Conservation (phyloP, 345 rosid genomes). For the Combretum micranthum region DNA sequence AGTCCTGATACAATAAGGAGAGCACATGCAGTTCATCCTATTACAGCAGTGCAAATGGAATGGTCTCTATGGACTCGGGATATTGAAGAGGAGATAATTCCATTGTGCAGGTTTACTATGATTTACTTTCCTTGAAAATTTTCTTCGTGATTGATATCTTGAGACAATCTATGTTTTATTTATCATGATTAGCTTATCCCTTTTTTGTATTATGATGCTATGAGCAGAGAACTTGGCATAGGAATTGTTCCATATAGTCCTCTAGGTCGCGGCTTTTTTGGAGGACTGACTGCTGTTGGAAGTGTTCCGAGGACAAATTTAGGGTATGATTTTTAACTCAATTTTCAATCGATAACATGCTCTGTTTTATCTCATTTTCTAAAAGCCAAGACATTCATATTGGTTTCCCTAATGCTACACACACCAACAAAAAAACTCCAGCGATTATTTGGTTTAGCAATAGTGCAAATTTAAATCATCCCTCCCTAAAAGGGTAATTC, state of each 20-base stretch:
- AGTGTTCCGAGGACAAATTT: not conserved
- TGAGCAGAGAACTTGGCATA: constrained; percentile 17
- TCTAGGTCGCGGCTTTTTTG: constrained; percentile 15
- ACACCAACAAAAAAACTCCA: too few species aligned
- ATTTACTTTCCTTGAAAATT: not conserved
- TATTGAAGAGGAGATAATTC: constrained; percentile 38
- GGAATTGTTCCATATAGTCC: constrained; percentile 15
- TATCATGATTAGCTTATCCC: too few species aligned
- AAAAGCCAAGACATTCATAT: too few species aligned
- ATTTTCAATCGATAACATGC: too few species aligned
- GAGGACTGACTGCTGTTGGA: constrained; percentile 4
- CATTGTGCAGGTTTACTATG: constrained; percentile 33
- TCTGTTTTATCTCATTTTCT: too few species aligned
- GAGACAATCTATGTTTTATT: not conserved
- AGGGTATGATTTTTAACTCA: not conserved
- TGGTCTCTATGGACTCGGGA: constrained; percentile 39
- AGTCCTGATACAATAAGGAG: constrained; percentile 33
- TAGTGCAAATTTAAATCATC: too few species aligned
- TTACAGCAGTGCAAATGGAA: constrained; percentile 41
- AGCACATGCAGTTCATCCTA: constrained; percentile 42
- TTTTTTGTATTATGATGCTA: too few species aligned
- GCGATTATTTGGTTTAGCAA: too few species aligned
- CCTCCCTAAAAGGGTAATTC: too few species aligned
- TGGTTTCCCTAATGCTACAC: too few species aligned
- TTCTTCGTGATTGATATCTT: too few species aligned